Evolutionary conservation across 176 grass and related monocot genomes (phyloP).

Genomic region (Carex littledalei): DNA sequence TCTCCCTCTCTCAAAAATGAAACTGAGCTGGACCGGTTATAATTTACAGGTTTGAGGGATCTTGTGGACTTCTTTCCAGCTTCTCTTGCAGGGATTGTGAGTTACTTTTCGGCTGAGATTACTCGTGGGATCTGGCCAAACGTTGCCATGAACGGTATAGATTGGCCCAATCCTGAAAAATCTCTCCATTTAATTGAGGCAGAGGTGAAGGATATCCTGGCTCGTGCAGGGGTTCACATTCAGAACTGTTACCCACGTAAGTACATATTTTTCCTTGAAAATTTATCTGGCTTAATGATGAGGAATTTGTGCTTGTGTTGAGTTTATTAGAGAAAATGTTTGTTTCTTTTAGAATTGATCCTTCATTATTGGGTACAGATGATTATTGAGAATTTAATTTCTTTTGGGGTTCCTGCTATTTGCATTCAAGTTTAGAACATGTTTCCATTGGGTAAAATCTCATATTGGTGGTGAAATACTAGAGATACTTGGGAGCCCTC

Average conservation of each 20-base stretch:
- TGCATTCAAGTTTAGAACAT: neutral
- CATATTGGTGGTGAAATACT: neutral
- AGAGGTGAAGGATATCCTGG: slow-evolving; percentile 93
- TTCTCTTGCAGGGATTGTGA: slow-evolving; percentile 85
- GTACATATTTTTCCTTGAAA: neutral
- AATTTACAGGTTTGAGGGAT: slow-evolving; percentile 78
- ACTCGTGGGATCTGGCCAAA: slow-evolving; percentile 97
- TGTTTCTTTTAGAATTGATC: neutral
- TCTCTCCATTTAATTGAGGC: slow-evolving; percentile 80
- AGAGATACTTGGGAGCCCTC: neutral
- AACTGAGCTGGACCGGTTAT: neutral
- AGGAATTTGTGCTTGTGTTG: neutral
- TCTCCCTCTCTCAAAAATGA: slow-evolving; percentile 4
- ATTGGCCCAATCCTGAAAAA: slow-evolving; percentile 83
- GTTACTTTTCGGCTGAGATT: slow-evolving; percentile 97
- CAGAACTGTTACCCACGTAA: slow-evolving; percentile 90
- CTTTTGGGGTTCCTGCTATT: neutral
- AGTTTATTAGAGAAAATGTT: neutral
- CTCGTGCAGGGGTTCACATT: slow-evolving; percentile 83
- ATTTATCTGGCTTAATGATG: neutral
- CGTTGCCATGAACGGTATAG: slow-evolving; percentile 92
- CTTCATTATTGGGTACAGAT: neutral
- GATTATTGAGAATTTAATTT: neutral
- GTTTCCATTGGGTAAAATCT: neutral
- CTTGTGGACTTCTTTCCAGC: slow-evolving; percentile 93